Percentiles rank a stretch among this genome's conserved stretches.
Evolutionary conservation across 768 basidiomycete species (phyloP).

Genomic region (Phlegmacium glaucopus): DNA sequence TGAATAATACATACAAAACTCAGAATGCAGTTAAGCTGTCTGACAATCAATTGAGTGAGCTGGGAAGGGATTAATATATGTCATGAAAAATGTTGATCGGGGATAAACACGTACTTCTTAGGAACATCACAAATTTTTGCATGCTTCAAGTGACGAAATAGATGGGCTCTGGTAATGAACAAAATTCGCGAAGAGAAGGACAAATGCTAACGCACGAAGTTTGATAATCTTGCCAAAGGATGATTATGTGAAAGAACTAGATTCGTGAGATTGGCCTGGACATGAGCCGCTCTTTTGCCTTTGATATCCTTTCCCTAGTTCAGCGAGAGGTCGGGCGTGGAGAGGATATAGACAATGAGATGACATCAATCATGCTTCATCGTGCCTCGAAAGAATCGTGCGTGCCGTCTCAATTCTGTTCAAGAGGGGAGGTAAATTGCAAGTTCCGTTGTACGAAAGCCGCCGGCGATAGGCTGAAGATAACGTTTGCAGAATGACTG

Average conservation of each 20-base stretch:
- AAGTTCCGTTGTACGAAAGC: no score
- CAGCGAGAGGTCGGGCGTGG: slow-evolving; percentile 42
- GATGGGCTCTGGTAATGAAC: slow-evolving; percentile 54
- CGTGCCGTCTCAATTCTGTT: not conserved
- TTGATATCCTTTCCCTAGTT: slow-evolving; percentile 45
- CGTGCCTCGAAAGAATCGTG: not conserved
- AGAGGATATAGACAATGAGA: slow-evolving; percentile 65
- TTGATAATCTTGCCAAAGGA: slow-evolving; percentile 67
- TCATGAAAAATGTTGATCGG: slow-evolving; percentile 29
- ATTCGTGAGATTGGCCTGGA: slow-evolving; percentile 48
- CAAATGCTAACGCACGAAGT: slow-evolving; percentile 51
- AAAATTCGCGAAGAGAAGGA: not conserved
- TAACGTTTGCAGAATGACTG: no score
- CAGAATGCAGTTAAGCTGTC: slow-evolving; percentile 68
- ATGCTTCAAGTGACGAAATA: slow-evolving; percentile 52
- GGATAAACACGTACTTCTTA: slow-evolving; percentile 30
- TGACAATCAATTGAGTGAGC: slow-evolving; percentile 50
- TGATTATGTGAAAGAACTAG: slow-evolving; percentile 53
- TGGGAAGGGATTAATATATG: slow-evolving; percentile 29
- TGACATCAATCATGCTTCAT: slow-evolving; percentile 35
- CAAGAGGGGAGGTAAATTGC: no score
- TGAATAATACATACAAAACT: slow-evolving; percentile 49
- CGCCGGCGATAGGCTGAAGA: no score
- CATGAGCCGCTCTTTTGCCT: slow-evolving; percentile 59
- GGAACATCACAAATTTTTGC: slow-evolving; percentile 56